Evolutionary conservation across 768 basidiomycete genomes (phyloP), one percentile per base, ranked within the genome.

Genomic region (Dioszegia hungarica): DNA sequence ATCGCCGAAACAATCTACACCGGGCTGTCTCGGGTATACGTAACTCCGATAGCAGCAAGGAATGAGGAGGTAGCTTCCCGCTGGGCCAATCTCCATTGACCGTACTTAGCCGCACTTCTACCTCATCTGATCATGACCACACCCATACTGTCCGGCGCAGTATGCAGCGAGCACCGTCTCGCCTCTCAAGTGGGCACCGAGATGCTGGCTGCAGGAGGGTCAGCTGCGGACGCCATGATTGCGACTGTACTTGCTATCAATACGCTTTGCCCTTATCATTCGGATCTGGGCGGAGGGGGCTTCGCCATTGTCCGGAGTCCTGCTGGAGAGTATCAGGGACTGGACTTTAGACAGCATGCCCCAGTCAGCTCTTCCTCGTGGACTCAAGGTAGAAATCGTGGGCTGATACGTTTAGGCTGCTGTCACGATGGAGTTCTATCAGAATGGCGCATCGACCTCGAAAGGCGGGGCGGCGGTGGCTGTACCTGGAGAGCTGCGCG

Each of bases 401-500:
- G n/a, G 19, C 12, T 20, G 19, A 36, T 41, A 34, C 22, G 15
- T 14, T 5, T 14, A 72, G 70, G 54, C 38, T 40, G 58, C 31
- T 4, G 70, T 58, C 1, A 64, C 47, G 2, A 65, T 58, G 40
- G 57, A 66, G 20, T 61, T 67, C 33, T 68, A 69, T 48, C 50
- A 56, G 25, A 39, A 64, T 19, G 46, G 47, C 1, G 60, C 64
- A 8, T 66, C 67, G 14, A 65, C 64, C 8, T 46, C 60, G 1
- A 82, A 79, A 57, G 92, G 94, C 5, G 92, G 94, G 2, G 77
- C 93, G 41, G 75, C 90, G 3, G 84, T 93, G 11, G 92, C 83
- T 34, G 86, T 95, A 0, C 94, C 94, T 0, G 88, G 92, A 9
- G 90, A 97, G 78, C 74, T 97, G 37, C 81, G 85, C 24, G 94